Evolutionary conservation across 805 yeast genomes (phyloP).

Genomic region (Candida qinlingensis): DNA sequence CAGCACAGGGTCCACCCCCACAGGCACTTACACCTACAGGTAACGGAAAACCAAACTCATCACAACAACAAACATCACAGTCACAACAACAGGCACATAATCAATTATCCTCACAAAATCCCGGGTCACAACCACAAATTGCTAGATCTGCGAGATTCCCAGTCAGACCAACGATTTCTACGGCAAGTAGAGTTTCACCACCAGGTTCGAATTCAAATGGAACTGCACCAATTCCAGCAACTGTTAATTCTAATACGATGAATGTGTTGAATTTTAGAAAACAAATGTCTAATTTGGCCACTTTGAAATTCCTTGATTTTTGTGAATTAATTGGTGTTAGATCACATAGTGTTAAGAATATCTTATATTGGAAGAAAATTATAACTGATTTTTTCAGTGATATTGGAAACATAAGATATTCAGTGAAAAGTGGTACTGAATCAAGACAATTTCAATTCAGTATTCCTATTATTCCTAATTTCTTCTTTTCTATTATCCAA

Average conservation of each 20-base stretch:
- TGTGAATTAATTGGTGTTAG: constrained; percentile 41
- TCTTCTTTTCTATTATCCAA: constrained; percentile 46
- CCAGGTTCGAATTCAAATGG: neutral
- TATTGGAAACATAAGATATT: constrained; percentile 41
- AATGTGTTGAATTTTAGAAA: constrained; percentile 28
- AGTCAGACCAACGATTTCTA: neutral
- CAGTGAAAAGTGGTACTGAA: constrained; percentile 41
- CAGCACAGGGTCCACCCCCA: constrained; percentile 18
- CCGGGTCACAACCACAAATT: neutral
- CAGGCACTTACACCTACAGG: constrained; percentile 18
- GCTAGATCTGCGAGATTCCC: neutral
- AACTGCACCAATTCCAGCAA: neutral
- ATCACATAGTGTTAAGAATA: constrained; percentile 37
- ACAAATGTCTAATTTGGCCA: constrained; percentile 44
- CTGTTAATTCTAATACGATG: constrained; percentile 7
- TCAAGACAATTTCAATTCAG: constrained; percentile 59
- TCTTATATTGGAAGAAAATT: constrained; percentile 46
- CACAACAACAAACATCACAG: neutral
- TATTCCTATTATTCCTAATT: constrained; percentile 58
- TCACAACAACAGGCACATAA: constrained; percentile 3
- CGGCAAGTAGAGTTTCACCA: neutral
- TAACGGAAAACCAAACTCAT: neutral
- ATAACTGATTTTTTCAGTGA: constrained; percentile 49
- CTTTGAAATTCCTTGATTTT: constrained; percentile 44
- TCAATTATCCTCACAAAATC: neutral